Evolutionary conservation across 345 rosid genomes (phyloP), one percentile per base, ranked within the genome.

Genomic region (Arabis hirsuta): DNA sequence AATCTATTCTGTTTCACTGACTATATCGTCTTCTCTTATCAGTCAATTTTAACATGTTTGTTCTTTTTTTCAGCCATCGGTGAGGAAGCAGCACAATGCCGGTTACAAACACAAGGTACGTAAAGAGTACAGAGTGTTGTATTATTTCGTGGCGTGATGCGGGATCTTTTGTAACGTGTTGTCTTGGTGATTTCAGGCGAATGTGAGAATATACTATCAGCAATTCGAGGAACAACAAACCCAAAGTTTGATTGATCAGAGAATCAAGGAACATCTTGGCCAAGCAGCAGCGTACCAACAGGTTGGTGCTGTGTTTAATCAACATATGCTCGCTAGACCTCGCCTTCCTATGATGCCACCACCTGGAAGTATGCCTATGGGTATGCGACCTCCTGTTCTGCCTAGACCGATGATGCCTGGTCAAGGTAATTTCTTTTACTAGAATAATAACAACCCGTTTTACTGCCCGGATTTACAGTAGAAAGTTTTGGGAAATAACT

Each of bases 201-300:
- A 95, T 78, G 98, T 91, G 71, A 87, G 98, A 52, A 55, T 74
- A 38, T 95, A 95, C 81, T 95, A 95, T 78, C 99, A 90, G 77
- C 98, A 95, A 72, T 95, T 95, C n/a, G 98, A 95, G 87, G 99
- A 91, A 76, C 96, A 95, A 75, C 98, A 95, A 68, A 95, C 96
- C 10, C 99, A 95, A 73, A 95, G 92, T 78, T 71, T 95, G 74
- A 87, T 95, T 44, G 98, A 95, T 82, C 98, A 95, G 82, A 87
- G 96, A 78, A 88, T 95, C 58, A 95, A 91, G 79, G 98, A 91
- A 69, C 98, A 90, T 81, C 89, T 95, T 59, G 99, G 92, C 64
- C 96, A 95, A 78, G 50, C 96, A 63, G 93, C 90, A 62, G 96
- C 87, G 14, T 91, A 77, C 73, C 90, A 86, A 52, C 98, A 91